Conservation (phyloP, 2,329 filamentous ascomycete species). For the Penicillium sp. region DNA sequence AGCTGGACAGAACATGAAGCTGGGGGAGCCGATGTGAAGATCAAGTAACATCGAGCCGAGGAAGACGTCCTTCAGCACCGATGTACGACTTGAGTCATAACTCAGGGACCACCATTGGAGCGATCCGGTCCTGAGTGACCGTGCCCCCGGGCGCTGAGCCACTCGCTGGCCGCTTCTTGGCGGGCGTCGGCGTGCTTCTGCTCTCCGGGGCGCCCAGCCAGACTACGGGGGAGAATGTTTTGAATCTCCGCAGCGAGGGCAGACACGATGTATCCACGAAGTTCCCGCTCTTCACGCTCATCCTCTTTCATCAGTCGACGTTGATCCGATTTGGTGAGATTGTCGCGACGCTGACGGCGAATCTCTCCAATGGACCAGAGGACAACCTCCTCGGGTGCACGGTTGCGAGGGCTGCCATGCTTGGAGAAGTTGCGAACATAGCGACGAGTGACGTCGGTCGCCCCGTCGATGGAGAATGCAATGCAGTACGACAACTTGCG, state of each 20-base stretch:
- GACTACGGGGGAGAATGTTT: conserved; percentile 33
- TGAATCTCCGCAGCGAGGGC: conserved; percentile 42
- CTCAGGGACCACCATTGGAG: conserved; percentile 29
- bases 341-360: conserved; percentile 71
- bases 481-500: conserved; percentile 97
- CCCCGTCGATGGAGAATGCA: conserved; percentile 86
- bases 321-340: conserved; percentile 72
- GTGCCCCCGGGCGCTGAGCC: conserved; percentile 26
- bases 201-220: conserved; percentile 30
- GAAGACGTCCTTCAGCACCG: too few species aligned
- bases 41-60: too few species aligned
- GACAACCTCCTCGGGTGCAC: conserved; percentile 81
- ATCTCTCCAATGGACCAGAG: conserved; percentile 91
- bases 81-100: too few species aligned
- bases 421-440: conserved; percentile 52
- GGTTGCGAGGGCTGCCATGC: conserved; percentile 65
- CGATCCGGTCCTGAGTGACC: conserved; percentile 32
- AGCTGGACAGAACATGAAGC: too few species aligned
- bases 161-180: conserved; percentile 31
- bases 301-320: conserved; percentile 43
- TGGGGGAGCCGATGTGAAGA: too few species aligned
- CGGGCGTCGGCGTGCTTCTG: conserved; percentile 37
- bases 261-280: conserved; percentile 42
- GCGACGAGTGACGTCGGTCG: conserved; percentile 60
- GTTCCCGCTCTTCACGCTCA: conserved; percentile 44